Evolutionary conservation across 306 rosid species (phyloP).

Genomic region (Rosa lucieae): DNA sequence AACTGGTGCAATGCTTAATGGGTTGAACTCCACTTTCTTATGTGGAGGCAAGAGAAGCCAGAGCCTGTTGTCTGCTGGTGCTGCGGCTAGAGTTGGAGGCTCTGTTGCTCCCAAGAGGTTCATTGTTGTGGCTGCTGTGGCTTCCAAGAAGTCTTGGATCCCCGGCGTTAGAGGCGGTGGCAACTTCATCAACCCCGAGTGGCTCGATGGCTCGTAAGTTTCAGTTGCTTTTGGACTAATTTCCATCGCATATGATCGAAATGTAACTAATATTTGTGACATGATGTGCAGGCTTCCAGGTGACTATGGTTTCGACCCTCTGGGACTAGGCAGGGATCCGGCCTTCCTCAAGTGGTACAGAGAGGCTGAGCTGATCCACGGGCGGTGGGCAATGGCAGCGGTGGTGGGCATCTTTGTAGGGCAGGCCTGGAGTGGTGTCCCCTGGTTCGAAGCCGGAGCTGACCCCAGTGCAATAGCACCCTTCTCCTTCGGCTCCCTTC

Average conservation of each 20-base stretch:
- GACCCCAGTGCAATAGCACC: constrained; percentile 88
- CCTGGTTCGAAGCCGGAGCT: constrained; percentile 98
- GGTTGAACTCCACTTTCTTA: constrained; percentile 77
- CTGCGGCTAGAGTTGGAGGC: constrained; percentile 42
- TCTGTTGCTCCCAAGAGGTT: constrained; percentile 48
- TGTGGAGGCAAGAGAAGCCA: constrained; percentile 73
- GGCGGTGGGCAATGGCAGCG: constrained; percentile 98
- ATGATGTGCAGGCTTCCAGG: constrained; percentile 77
- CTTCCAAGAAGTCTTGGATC: constrained; percentile 64
- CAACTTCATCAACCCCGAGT: constrained; percentile 81
- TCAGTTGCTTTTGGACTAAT: background rate
- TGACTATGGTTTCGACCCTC: constrained; percentile 94
- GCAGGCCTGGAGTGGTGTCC: constrained; percentile 96
- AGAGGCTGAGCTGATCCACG: constrained; percentile 99
- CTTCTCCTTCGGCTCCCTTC: constrained; percentile 87
- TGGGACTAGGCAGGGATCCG: constrained; percentile 92
- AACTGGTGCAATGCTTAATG: constrained; percentile 77
- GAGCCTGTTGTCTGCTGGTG: constrained; percentile 45
- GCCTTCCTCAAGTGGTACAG: constrained; percentile 96
- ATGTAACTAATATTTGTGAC: background rate
- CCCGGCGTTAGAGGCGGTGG: constrained; percentile 77
- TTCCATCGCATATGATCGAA: background rate
- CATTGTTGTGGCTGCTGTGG: constrained; percentile 58
- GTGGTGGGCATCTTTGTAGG: constrained; percentile 93
- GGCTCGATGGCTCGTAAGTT: constrained; percentile 99